Evolutionary conservation across 2,329 filamentous ascomycete genomes (phyloP).

Genomic region (Tolypocladium sp.): DNA sequence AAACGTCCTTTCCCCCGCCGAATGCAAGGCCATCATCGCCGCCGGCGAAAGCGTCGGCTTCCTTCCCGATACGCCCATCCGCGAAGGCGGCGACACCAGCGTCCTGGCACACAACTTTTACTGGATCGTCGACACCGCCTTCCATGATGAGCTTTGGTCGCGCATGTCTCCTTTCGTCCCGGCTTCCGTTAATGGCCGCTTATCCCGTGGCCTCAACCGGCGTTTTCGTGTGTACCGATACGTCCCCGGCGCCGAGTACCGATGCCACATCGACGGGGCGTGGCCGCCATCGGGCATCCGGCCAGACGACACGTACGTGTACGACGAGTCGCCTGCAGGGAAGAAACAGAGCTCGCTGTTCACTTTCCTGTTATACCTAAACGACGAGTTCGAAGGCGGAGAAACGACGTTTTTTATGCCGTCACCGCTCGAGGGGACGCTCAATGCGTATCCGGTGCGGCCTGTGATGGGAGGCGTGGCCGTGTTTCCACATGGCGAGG

Average conservation of each 20-base stretch:
- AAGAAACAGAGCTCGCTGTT: conserved; percentile 59
- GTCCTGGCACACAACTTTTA: conserved; percentile 66
- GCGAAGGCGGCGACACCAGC: conserved; percentile 55
- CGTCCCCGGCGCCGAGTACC: conserved; percentile 63
- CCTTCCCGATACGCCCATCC: conserved; percentile 57
- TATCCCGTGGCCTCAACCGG: conserved; percentile 55
- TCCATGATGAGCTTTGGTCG: conserved; percentile 54
- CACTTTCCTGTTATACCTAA: conserved; percentile 61
- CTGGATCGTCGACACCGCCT: conserved; percentile 57
- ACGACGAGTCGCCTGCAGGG: conserved; percentile 51
- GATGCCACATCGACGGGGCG: conserved; percentile 62
- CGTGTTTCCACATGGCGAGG: conserved; percentile 62
- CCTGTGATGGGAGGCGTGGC: conserved; percentile 61
- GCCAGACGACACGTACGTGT: conserved; percentile 50
- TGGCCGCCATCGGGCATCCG: conserved; percentile 63
- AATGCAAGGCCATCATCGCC: conserved; percentile 58
- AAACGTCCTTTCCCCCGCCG: conserved; percentile 48
- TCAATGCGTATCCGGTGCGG: conserved; percentile 61
- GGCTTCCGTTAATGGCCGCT: conserved; percentile 40
- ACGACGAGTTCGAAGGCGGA: conserved; percentile 63
- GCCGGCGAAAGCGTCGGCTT: conserved; percentile 58
- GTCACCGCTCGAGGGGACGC: conserved; percentile 50
- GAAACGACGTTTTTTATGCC: conserved; percentile 66
- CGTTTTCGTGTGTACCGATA: conserved; percentile 66
- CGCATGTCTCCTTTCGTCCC: conserved; percentile 53